Evolutionary conservation across 805 yeast genomes (phyloP), one percentile per base, ranked within the genome.

Genomic region (Danielia oregonensis): DNA sequence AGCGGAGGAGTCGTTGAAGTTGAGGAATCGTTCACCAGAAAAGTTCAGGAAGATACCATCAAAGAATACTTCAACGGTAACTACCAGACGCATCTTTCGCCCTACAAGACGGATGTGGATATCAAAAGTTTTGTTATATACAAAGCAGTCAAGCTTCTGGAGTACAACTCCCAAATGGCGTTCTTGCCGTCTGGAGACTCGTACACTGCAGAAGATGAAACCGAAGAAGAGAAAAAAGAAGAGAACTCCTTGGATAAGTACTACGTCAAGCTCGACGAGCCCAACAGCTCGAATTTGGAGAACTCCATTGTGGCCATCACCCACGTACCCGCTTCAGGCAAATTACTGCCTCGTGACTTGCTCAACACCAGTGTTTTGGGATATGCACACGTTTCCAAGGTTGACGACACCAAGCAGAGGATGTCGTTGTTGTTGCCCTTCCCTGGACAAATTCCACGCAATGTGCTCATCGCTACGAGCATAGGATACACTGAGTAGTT

Each of bases 51-150:
- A 49, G 71, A 76, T 26, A 67, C 82, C 4, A 87, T 91, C 35
- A 78, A 79, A 52, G 94, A 89, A 52, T 93, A 93, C 57, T 93
- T 93, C 51, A 87, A 93, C 53, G 98, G 98, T 2, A 74, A 74
- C 5, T 60, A 70, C 13, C 70, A 70, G 29, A 72, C 77, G 4
- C 76, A 79, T 4, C 68, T 93, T 34, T 82, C 94, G 13, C 97
- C 99, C 2, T 89, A 80, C 57, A 84, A 94, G 4, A 76, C 87
- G 2, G 86, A 88, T 15, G 78, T 80, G 2, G 86, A 79, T 49
- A 66, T 73, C 37, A 68, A 72, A 11, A 82, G 78, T 36, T 61
- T 86, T 7, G 62, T 70, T 1, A 76, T 86, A 2, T 81, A 77
- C 63, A 66, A 65, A 42, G 74, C 78, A 26, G 86, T 91, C 10